phyloP scores from a whole-genome alignment of 2,329 filamentous ascomycete species.

The Diaporthe citriasiana region DNA sequence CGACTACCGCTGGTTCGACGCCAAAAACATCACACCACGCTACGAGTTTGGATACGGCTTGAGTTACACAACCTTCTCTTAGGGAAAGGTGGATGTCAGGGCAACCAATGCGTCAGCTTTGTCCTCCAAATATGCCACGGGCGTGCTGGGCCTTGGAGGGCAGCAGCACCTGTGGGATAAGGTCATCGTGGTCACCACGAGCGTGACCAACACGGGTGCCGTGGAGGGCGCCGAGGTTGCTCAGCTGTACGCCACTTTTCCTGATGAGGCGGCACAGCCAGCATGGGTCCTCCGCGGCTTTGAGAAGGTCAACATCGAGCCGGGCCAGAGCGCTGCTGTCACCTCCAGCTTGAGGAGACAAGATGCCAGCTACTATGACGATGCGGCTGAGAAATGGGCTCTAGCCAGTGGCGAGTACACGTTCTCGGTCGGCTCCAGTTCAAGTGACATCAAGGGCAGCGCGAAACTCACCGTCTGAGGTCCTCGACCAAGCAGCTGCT shows the following conservation, averaged over 20 bases:
- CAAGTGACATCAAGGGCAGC: constrained; percentile 50
- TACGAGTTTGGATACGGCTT: constrained; percentile 68
- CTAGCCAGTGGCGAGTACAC: constrained; percentile 60
- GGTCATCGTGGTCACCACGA: constrained; percentile 54
- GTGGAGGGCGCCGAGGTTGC: constrained; percentile 46
- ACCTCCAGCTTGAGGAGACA: constrained; percentile 69
- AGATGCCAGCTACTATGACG: constrained; percentile 77
- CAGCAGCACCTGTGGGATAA: constrained; percentile 58
- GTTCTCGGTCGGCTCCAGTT: constrained; percentile 63
- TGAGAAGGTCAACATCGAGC: constrained; percentile 68
- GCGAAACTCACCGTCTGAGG: not conserved
- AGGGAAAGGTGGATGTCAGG: not conserved
- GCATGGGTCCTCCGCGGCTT: constrained; percentile 74
- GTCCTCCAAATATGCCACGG: not conserved
- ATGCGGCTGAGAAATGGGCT: constrained; percentile 71
- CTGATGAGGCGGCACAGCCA: constrained; percentile 57
- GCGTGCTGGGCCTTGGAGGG: not conserved
- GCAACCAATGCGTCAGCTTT: not conserved
- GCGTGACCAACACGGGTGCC: constrained; percentile 58
- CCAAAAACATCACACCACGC: constrained; percentile 62
- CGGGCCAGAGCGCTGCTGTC: constrained; percentile 58
- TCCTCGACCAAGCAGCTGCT: not conserved
- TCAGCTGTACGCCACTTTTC: constrained; percentile 47
- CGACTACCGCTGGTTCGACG: constrained; percentile 70
- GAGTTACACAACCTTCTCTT: constrained; percentile 47